Percentiles rank a stretch among this genome's conserved stretches.
Conservation (phyloP, 768 basidiomycete genomes). For the Boletus vinaceobasis region DNA sequence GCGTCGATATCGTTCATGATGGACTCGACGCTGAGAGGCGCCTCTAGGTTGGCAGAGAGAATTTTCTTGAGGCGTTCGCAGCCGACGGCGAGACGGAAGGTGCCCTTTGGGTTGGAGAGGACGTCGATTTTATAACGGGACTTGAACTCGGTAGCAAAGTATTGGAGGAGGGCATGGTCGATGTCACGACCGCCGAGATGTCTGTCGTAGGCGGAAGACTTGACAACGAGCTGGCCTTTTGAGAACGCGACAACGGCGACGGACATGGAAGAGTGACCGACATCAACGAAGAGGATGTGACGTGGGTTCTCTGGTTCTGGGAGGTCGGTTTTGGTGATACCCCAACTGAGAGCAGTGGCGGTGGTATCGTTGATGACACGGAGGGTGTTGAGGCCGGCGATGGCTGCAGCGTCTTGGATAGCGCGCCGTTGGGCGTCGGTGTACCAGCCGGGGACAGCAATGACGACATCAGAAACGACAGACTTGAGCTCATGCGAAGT, state of each 20-base stretch:
- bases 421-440: slow-evolving; percentile 92
- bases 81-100: slow-evolving; percentile 82
- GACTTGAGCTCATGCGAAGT: slow-evolving; percentile 82
- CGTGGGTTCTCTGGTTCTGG: slow-evolving; percentile 79
- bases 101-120: slow-evolving; percentile 83
- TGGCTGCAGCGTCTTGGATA: slow-evolving; percentile 81
- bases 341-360: slow-evolving; percentile 93
- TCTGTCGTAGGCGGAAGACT: slow-evolving; percentile 85
- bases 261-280: slow-evolving; percentile 90
- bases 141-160: slow-evolving; percentile 93
- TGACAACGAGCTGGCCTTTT: slow-evolving; percentile 88
- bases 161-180: slow-evolving; percentile 83
- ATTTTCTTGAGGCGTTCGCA: slow-evolving; percentile 97
- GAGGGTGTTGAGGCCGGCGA: slow-evolving; percentile 87
- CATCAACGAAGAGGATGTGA: slow-evolving; percentile 91
- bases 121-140: slow-evolving; percentile 98
- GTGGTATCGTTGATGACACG: slow-evolving; percentile 98
- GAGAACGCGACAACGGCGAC: slow-evolving; percentile 88
- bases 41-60: slow-evolving; percentile 88
- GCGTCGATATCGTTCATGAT: slow-evolving; percentile 97
- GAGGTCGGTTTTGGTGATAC: slow-evolving; percentile 97
- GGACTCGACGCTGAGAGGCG: slow-evolving; percentile 89
- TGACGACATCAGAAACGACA: slow-evolving; percentile 86
- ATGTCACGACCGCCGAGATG: slow-evolving; percentile 96
- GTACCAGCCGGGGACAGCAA: slow-evolving; percentile 96